These are phyloP conservation scores for Starmera amethionina DNA, from an alignment of 805 yeast genomes.

Conservation along the genomic window DNA sequence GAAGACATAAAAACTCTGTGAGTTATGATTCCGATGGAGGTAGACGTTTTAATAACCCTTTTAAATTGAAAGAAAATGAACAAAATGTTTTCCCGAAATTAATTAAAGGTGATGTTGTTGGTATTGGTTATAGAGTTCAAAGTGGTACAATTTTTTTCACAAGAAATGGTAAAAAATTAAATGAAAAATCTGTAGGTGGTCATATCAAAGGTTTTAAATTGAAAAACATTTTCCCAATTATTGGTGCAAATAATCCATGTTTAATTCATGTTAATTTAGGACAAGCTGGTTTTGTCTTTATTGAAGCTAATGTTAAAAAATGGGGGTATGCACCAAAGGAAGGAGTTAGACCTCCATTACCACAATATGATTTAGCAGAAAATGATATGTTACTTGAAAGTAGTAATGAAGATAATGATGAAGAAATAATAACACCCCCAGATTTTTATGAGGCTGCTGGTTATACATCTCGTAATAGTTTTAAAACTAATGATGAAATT, in stretches of 20 bases:
- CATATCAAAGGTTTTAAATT: conserved; percentile 64
- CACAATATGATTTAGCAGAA: conserved; percentile 74
- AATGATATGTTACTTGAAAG: conserved; percentile 71
- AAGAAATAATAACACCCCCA: conserved; percentile 16
- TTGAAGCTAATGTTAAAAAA: conserved; percentile 76
- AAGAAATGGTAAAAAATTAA: conserved; percentile 82
- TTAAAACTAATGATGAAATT: conserved; percentile 22
- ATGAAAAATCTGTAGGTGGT: conserved; percentile 75
- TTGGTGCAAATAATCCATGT: conserved; percentile 80
- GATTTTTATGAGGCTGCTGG: conserved; percentile 18
- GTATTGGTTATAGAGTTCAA: conserved; percentile 78
- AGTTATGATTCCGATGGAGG: conserved; percentile 84
- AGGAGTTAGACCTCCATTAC: conserved; percentile 89
- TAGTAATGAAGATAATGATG: conserved; percentile 23
- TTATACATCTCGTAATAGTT: conserved; percentile 18
- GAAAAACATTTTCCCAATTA: conserved; percentile 71
- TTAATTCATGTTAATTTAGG: conserved; percentile 85
- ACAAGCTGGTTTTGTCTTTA: conserved; percentile 68
- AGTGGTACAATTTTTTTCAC: conserved; percentile 89
- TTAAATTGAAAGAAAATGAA: conserved; percentile 34
- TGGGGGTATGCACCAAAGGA: conserved; percentile 81
- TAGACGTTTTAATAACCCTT: conserved; percentile 74
- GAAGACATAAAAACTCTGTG: conserved; percentile 75
- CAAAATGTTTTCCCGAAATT: conserved; percentile 46
- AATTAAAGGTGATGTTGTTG: conserved; percentile 83